phyloP scores from a whole-genome alignment of 768 basidiomycete genomes.

The Tulasnella sp. region DNA sequence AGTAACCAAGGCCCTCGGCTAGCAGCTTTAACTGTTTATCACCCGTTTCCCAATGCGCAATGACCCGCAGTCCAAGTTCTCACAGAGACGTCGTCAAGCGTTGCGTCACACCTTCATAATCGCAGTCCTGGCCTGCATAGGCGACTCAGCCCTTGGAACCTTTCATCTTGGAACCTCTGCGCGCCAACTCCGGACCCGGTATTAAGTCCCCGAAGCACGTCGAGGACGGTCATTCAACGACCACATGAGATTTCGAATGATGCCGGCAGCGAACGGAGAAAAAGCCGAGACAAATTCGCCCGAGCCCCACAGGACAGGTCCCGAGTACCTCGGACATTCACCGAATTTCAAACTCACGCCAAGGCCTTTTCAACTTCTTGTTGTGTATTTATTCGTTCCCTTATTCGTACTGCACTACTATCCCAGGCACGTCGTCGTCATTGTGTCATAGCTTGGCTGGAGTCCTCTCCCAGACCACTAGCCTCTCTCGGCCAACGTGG shows the following conservation, averaged over 20 bases:
- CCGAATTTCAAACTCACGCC: background rate
- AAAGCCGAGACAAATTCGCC: background rate
- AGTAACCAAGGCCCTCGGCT: background rate
- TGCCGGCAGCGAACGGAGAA: background rate
- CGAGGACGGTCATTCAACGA: too few relatives aligned
- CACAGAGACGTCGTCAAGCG: background rate
- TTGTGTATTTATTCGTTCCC: background rate
- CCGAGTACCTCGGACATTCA: background rate
- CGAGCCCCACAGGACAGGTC: background rate
- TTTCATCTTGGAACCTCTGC: too few relatives aligned
- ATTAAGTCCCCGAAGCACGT: too few relatives aligned
- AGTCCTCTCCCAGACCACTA: constrained; percentile 43
- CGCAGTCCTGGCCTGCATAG: background rate
- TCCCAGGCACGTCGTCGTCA: background rate
- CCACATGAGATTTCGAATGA: background rate
- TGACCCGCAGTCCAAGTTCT: background rate
- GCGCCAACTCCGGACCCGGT: too few relatives aligned
- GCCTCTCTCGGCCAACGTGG: constrained; percentile 39
- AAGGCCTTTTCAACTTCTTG: too few relatives aligned
- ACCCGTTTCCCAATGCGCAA: background rate
- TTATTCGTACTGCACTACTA: background rate
- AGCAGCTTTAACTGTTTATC: background rate
- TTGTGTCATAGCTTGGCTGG: background rate
- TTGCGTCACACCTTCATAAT: background rate
- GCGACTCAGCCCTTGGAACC: background rate